Evolutionary conservation across 495 filamentous ascomycete genomes (phyloP).

Genomic region (Penicillium dipodomyicola): DNA sequence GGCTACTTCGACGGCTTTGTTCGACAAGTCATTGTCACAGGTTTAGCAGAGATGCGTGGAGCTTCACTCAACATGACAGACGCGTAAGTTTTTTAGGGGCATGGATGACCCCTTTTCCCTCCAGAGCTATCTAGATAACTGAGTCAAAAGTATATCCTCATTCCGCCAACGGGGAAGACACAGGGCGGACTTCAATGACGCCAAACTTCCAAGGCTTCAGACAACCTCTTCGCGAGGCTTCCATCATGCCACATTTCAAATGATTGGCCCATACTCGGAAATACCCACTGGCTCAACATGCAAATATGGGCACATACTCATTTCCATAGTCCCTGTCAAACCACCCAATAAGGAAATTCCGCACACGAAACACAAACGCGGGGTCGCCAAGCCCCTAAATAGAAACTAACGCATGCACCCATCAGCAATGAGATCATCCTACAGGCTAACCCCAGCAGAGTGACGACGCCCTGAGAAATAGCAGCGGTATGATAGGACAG

Average conservation of each 20-base stretch:
- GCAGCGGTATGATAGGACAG: slow-evolving; percentile 19
- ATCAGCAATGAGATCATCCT: slow-evolving; percentile 18
- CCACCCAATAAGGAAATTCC: not conserved
- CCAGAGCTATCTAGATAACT: not conserved
- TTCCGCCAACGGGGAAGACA: not conserved
- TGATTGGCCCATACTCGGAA: too few relatives aligned
- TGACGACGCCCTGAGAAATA: slow-evolving; percentile 22
- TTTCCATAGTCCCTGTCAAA: not conserved
- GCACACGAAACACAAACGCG: slow-evolving; percentile 11
- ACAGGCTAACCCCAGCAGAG: not conserved
- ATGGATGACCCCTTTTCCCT: too few relatives aligned
- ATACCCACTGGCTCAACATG: not conserved
- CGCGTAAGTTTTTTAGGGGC: too few relatives aligned
- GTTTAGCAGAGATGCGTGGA: too few relatives aligned
- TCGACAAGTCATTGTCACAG: too few relatives aligned
- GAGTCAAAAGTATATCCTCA: not conserved
- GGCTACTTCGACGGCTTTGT: too few relatives aligned
- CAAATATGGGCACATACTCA: not conserved
- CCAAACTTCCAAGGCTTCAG: not conserved
- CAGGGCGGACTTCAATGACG: not conserved
- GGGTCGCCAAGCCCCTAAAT: slow-evolving; percentile 22
- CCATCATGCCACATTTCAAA: not conserved
- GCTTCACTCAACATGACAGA: too few relatives aligned
- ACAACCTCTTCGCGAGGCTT: not conserved
- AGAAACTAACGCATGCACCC: slow-evolving; percentile 12